Conservation (phyloP, 2,329 filamentous ascomycete genomes). For the Fonsecaea pedrosoi region DNA sequence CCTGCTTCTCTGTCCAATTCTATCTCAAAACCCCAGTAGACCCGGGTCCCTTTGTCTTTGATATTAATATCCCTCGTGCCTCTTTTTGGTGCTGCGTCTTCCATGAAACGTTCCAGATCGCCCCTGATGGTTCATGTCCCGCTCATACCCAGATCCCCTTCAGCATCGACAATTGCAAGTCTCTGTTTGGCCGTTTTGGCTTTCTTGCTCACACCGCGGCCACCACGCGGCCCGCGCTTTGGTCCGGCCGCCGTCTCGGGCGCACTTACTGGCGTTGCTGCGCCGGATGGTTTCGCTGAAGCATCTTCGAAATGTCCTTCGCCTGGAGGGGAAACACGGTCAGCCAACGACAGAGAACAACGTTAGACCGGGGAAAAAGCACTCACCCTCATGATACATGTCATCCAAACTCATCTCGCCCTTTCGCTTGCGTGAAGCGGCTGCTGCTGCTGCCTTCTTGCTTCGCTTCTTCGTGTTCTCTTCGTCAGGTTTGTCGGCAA, state of each 20-base stretch:
- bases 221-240: constrained; percentile 62
- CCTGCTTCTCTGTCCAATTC: not conserved
- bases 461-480: constrained; percentile 56
- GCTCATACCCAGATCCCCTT: constrained; percentile 48
- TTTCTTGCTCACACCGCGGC: constrained; percentile 66
- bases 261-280: constrained; percentile 76
- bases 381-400: constrained; percentile 98
- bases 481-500: constrained; percentile 72
- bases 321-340: constrained; percentile 60
- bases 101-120: constrained; percentile 6
- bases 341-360: constrained; percentile 34
- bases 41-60: not conserved
- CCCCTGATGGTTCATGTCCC: constrained; percentile 23
- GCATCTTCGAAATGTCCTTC: constrained; percentile 95
- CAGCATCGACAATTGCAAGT: constrained; percentile 53
- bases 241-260: constrained; percentile 53
- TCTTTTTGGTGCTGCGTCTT: not conserved
- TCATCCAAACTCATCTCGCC: constrained; percentile 78
- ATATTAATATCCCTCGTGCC: constrained; percentile 1
- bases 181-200: constrained; percentile 64
- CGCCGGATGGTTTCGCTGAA: constrained; percentile 80
- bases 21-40: not conserved
- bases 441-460: constrained; percentile 64
- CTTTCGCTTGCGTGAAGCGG: constrained; percentile 62
- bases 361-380: not conserved